Conservation (phyloP, 78 protist genomes). For the Cavenderia fasciculata region DNA sequence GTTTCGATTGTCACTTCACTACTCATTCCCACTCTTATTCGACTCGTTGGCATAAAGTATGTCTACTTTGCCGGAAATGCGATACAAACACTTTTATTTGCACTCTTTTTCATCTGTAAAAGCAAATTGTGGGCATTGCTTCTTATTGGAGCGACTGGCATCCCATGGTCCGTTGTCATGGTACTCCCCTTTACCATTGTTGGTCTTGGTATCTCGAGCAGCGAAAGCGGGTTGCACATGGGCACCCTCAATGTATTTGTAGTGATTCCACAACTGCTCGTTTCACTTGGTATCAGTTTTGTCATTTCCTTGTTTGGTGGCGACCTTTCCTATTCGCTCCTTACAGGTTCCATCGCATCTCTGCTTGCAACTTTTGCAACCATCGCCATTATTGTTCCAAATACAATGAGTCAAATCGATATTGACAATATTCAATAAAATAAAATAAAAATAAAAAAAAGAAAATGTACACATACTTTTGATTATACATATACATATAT, state of each 20-base stretch:
- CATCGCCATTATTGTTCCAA: neutral
- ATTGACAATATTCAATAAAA: too few species aligned
- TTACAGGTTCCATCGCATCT: constrained; percentile 53
- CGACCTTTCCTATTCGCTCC: constrained; percentile 33
- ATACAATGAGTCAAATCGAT: neutral
- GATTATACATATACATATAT: too few species aligned
- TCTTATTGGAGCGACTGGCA: constrained; percentile 50
- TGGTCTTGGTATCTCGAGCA: constrained; percentile 32
- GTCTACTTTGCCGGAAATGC: constrained; percentile 30
- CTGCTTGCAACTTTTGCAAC: neutral
- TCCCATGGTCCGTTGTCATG: constrained; percentile 77
- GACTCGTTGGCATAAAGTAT: constrained; percentile 1
- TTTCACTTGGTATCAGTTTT: constrained; percentile 63
- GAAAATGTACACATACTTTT: neutral
- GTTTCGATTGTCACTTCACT: constrained; percentile 26
- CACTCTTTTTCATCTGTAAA: neutral
- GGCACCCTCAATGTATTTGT: constrained; percentile 74
- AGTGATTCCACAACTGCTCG: constrained; percentile 76
- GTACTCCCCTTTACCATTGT: constrained; percentile 73
- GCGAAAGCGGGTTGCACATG: constrained; percentile 70
- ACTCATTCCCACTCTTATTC: constrained; percentile 13
- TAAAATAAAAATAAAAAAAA: too few species aligned
- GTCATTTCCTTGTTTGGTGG: constrained; percentile 6
- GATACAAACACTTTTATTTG: constrained; percentile 26
- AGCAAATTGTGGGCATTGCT: neutral